These are phyloP conservation scores for Bipolaris oryzae DNA, from an alignment of 2,329 filamentous ascomycete genomes.

Conservation along the genomic window DNA sequence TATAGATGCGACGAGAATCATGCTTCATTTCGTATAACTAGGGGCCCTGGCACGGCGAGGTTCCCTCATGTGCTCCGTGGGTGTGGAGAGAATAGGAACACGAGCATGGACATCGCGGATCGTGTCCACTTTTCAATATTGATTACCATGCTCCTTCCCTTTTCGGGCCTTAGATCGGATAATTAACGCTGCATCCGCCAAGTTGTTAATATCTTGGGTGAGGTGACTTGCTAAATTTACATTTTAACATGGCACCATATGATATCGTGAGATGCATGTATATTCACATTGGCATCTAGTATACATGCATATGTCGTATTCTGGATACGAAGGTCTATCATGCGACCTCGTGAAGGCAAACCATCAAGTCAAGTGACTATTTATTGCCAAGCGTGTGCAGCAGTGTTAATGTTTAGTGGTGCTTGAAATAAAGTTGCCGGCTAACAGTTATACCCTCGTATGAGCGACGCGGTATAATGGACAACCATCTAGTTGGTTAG, in stretches of 20 bases:
- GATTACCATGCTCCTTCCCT: conserved; percentile 4
- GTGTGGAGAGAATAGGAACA: neutral
- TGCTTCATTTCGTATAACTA: conserved; percentile 7
- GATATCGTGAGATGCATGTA: neutral
- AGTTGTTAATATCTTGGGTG: neutral
- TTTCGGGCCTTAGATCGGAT: neutral
- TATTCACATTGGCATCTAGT: no score
- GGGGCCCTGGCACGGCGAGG: neutral
- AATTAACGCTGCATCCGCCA: neutral
- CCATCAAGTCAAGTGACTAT: no score
- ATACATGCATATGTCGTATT: neutral
- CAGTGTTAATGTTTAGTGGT: no score
- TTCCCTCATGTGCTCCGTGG: conserved; percentile 1
- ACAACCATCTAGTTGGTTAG: no score
- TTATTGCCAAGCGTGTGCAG: no score
- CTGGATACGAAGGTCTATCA: neutral
- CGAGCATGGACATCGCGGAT: conserved; percentile 5
- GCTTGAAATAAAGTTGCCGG: no score
- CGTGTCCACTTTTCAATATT: conserved; percentile 10
- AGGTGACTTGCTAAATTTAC: neutral
- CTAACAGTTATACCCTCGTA: no score
- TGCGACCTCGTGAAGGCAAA: neutral
- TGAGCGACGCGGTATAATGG: no score
- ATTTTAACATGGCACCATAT: neutral
- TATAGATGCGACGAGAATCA: neutral